Evolutionary conservation across 169 alveolate species (phyloP).

Genomic region (Plasmodium vinckei): DNA sequence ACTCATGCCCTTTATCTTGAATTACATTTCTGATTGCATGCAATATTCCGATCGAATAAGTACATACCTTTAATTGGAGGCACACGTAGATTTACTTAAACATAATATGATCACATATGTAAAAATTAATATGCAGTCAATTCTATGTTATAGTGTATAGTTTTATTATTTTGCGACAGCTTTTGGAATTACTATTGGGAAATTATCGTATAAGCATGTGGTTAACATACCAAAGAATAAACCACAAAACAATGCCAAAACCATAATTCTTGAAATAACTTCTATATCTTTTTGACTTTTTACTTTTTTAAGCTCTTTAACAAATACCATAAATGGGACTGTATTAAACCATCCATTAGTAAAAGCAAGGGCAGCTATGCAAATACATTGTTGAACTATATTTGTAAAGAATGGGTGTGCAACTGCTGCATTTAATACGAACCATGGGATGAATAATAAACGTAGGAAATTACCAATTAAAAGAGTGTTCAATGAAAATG

Average conservation of each 20-base stretch:
- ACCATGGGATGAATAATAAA: slow-evolving; percentile 60
- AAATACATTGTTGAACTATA: slow-evolving; percentile 51
- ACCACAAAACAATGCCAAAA: slow-evolving; percentile 66
- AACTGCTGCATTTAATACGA: slow-evolving; percentile 27
- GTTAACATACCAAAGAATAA: slow-evolving; percentile 51
- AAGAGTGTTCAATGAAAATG: slow-evolving; percentile 56
- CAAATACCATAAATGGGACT: slow-evolving; percentile 60
- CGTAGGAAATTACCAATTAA: slow-evolving; percentile 31
- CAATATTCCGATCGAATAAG: no score
- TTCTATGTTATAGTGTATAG: no score
- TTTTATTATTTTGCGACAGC: no score
- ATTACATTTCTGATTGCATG: no score
- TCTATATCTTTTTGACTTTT: slow-evolving; percentile 54
- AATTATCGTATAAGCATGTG: slow-evolving; percentile 39
- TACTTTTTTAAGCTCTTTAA: slow-evolving; percentile 40
- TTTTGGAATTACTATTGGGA: slow-evolving; percentile 13
- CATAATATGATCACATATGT: no score
- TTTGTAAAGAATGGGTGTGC: slow-evolving; percentile 6
- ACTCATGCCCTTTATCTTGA: no score
- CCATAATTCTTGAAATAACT: slow-evolving; percentile 36
- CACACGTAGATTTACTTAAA: no score
- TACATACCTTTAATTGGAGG: no score
- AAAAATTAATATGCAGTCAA: no score
- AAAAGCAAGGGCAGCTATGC: slow-evolving; percentile 56
- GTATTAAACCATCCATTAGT: slow-evolving; percentile 76